phyloP scores from a whole-genome alignment of 2,329 filamentous ascomycete genomes.

The Colletotrichum eremochloae region DNA sequence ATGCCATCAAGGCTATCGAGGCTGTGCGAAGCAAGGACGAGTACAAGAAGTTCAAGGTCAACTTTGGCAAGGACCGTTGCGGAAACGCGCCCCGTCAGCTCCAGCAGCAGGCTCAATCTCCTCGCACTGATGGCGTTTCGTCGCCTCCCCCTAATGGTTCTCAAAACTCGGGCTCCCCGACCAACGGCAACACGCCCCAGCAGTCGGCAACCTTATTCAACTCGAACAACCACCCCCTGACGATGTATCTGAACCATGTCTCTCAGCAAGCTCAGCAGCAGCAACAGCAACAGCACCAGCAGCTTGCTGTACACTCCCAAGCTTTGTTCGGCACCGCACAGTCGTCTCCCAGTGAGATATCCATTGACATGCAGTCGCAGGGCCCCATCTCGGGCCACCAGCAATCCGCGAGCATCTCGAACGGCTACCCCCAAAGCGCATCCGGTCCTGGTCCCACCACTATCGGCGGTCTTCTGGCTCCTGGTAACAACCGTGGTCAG shows the following conservation, averaged over 20 bases:
- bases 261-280: constrained; percentile 80
- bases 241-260: constrained; percentile 91
- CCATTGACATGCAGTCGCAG: constrained; percentile 71
- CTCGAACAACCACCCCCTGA: constrained; percentile 87
- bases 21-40: constrained; percentile 94
- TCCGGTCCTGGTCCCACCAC: constrained; percentile 73
- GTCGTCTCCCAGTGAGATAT: constrained; percentile 68
- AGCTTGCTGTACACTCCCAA: constrained; percentile 81
- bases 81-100: constrained; percentile 95
- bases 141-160: constrained; percentile 72
- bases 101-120: constrained; percentile 73
- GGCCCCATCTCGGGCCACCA: constrained; percentile 73
- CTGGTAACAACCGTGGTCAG: constrained; percentile 71
- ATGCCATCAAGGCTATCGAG: constrained; percentile 99
- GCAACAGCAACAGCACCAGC: constrained; percentile 80
- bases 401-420: constrained; percentile 75
- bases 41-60: constrained; percentile 99
- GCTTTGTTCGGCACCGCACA: constrained; percentile 83
- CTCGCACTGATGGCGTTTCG: constrained; percentile 71
- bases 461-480: constrained; percentile 82
- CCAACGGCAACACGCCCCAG: constrained; percentile 67
- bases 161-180: constrained; percentile 66
- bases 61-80: constrained; percentile 98
- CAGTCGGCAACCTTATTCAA: constrained; percentile 74
- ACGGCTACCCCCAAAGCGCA: constrained; percentile 69